A percentile compares a stretch with the other conserved stretches of the same genome.
Evolutionary conservation across 495 filamentous ascomycete species (phyloP).

Genomic region (Hypomontagnella monticulosa): DNA sequence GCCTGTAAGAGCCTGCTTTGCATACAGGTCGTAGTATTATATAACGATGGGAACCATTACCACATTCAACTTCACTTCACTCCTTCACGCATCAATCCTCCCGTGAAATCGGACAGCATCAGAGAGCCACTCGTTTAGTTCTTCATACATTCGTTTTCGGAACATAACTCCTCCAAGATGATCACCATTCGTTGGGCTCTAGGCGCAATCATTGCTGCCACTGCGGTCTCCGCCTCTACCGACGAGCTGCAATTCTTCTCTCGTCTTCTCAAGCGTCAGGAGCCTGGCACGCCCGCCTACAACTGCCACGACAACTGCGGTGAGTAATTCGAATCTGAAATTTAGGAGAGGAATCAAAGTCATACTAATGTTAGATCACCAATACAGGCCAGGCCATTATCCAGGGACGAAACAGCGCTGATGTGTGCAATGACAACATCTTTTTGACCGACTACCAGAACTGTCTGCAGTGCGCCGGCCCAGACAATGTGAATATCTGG

Average conservation of each 20-base stretch:
- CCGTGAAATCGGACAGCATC: neutral
- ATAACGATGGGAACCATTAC: slow-evolving; percentile 16
- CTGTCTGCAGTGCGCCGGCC: slow-evolving; percentile 58
- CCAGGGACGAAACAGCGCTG: slow-evolving; percentile 41
- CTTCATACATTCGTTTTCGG: slow-evolving; percentile 11
- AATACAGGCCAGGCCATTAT: slow-evolving; percentile 55
- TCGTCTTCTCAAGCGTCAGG: slow-evolving; percentile 48
- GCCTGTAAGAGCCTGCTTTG: slow-evolving; percentile 1
- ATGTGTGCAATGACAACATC: slow-evolving; percentile 53
- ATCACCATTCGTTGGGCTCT: slow-evolving; percentile 23
- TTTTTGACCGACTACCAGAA: slow-evolving; percentile 54
- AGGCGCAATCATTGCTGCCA: slow-evolving; percentile 26
- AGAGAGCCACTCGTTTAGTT: slow-evolving; percentile 25
- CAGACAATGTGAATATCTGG: slow-evolving; percentile 53
- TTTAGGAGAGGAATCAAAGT: neutral
- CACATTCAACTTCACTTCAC: slow-evolving; percentile 9
- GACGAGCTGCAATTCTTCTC: slow-evolving; percentile 32
- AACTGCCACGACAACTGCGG: slow-evolving; percentile 62
- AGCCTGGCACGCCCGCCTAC: slow-evolving; percentile 56
- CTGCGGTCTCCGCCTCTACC: slow-evolving; percentile 26
- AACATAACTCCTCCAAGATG: slow-evolving; percentile 26
- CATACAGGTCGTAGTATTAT: slow-evolving; percentile 5
- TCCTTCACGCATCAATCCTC: slow-evolving; percentile 5
- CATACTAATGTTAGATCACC: neutral
- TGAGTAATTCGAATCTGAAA: slow-evolving; percentile 31